Percentiles rank a stretch among this genome's conserved stretches.
These are phyloP conservation scores for Endocalyx cinctus DNA, from an alignment of 2,329 filamentous ascomycete species.

Conservation along the genomic window DNA sequence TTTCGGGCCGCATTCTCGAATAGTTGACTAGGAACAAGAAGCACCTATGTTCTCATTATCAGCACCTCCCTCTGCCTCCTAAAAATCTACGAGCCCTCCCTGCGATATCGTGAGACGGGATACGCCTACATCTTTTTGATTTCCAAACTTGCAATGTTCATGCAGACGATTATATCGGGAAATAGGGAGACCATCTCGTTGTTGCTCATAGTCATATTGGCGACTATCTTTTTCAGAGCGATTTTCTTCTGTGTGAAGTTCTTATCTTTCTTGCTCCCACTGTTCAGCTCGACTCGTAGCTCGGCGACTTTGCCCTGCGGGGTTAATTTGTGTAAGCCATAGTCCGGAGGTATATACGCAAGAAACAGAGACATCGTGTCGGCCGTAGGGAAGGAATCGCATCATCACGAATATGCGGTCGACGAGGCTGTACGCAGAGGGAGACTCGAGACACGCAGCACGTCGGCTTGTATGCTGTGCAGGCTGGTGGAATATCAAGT, in stretches of 20 bases:
- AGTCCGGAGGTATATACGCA: constrained; percentile 44
- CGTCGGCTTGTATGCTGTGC: too few relatives aligned
- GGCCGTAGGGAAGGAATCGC: constrained; percentile 11
- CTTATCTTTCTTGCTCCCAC: constrained; percentile 96
- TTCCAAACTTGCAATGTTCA: constrained; percentile 90
- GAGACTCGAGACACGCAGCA: too few relatives aligned
- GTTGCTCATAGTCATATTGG: constrained; percentile 99
- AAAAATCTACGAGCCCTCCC: too few relatives aligned
- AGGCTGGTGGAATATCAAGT: too few relatives aligned
- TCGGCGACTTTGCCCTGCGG: constrained; percentile 97
- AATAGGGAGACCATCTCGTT: constrained; percentile 99
- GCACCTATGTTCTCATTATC: too few relatives aligned
- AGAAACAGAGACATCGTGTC: constrained; percentile 44
- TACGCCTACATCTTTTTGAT: constrained; percentile 94
- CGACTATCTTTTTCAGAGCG: constrained; percentile 97
- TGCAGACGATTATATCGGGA: constrained; percentile 90
- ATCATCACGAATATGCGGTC: too few relatives aligned
- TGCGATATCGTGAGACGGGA: too few relatives aligned
- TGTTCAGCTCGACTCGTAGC: constrained; percentile 88
- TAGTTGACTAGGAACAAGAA: constrained; percentile 98
- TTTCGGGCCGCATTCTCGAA: constrained; percentile 86
- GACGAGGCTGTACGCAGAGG: too few relatives aligned
- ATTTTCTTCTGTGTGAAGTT: constrained; percentile 94
- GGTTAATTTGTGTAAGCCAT: constrained; percentile 49
- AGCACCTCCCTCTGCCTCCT: too few relatives aligned